These are phyloP conservation scores for Thuja plicata DNA, from an alignment of 83 land plant species.

Conservation along the genomic window DNA sequence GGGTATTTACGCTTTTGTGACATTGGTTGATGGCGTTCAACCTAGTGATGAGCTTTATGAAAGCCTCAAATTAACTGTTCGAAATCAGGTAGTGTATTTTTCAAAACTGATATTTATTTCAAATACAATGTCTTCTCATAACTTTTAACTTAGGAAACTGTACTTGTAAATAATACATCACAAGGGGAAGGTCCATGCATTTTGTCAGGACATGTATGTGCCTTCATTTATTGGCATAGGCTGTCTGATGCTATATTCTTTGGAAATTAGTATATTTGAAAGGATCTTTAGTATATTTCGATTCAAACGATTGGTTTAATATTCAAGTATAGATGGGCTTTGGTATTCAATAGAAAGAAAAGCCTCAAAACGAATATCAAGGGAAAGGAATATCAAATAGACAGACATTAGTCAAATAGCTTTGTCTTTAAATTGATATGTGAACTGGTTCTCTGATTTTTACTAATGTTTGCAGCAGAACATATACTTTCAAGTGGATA, in stretches of 20 bases:
- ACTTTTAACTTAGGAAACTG: not conserved
- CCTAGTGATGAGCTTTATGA: conserved; percentile 80
- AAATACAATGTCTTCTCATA: not conserved
- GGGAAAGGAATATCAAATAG: no score
- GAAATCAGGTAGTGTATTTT: conserved; percentile 57
- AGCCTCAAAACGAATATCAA: not conserved
- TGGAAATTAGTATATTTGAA: no score
- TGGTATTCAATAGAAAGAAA: not conserved
- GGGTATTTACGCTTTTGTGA: conserved; percentile 95
- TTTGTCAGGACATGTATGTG: not conserved
- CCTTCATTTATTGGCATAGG: not conserved
- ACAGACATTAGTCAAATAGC: no score
- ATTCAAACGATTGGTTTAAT: not conserved
- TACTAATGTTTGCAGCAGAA: no score
- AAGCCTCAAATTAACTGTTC: conserved; percentile 58
- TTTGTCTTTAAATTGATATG: no score
- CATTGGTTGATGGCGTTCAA: conserved; percentile 78
- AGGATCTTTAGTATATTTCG: not conserved
- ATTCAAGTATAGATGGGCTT: not conserved
- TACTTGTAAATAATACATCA: not conserved
- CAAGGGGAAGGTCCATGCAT: not conserved
- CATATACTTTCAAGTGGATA: no score
- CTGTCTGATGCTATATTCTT: not conserved
- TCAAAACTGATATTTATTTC: not conserved
- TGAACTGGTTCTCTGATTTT: no score